These are phyloP conservation scores for Stephanodiscus minutulus DNA, from an alignment of 108 stramenopile genomes.

Conservation along the genomic window DNA sequence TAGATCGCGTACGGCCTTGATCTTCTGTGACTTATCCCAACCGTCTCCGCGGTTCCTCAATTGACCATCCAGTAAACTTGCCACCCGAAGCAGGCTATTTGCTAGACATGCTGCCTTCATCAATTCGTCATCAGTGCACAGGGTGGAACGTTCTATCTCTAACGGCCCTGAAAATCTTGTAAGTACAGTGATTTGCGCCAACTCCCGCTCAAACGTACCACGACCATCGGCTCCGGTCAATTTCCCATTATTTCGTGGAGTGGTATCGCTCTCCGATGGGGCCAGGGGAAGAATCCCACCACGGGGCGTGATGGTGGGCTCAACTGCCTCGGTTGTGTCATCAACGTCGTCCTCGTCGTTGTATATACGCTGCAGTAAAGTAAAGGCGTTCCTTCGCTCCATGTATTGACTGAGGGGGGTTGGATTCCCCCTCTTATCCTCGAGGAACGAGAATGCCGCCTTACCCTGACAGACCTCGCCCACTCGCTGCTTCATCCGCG, in stretches of 20 bases:
- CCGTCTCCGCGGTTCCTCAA: slow-evolving; percentile 61
- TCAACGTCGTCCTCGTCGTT: slow-evolving; percentile 71
- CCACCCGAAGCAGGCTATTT: slow-evolving; percentile 74
- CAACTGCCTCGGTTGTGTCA: slow-evolving; percentile 49
- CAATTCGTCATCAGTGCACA: slow-evolving; percentile 78
- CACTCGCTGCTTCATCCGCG: slow-evolving; percentile 80
- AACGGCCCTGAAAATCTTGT: slow-evolving; percentile 69
- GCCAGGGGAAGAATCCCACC: slow-evolving; percentile 52
- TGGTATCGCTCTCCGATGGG: slow-evolving; percentile 66
- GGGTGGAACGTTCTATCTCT: slow-evolving; percentile 44
- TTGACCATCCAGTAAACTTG: slow-evolving; percentile 76
- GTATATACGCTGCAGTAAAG: slow-evolving; percentile 66
- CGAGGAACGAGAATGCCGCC: slow-evolving; percentile 63
- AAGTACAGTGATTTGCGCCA: slow-evolving; percentile 58
- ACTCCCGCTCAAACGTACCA: slow-evolving; percentile 56
- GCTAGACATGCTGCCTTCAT: slow-evolving; percentile 76
- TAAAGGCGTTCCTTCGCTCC: slow-evolving; percentile 75
- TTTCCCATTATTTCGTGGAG: slow-evolving; percentile 39
- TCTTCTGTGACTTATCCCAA: slow-evolving; percentile 55
- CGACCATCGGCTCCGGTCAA: slow-evolving; percentile 62
- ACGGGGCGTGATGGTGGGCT: slow-evolving; percentile 17
- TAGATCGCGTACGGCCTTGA: slow-evolving; percentile 67
- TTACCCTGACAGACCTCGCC: slow-evolving; percentile 64
- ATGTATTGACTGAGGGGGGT: slow-evolving; percentile 57
- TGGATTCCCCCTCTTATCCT: slow-evolving; percentile 48